Percentiles rank a stretch among this genome's conserved stretches.
Evolutionary conservation across 2,329 filamentous ascomycete species (phyloP).

Genomic region (Coniella vitis): DNA sequence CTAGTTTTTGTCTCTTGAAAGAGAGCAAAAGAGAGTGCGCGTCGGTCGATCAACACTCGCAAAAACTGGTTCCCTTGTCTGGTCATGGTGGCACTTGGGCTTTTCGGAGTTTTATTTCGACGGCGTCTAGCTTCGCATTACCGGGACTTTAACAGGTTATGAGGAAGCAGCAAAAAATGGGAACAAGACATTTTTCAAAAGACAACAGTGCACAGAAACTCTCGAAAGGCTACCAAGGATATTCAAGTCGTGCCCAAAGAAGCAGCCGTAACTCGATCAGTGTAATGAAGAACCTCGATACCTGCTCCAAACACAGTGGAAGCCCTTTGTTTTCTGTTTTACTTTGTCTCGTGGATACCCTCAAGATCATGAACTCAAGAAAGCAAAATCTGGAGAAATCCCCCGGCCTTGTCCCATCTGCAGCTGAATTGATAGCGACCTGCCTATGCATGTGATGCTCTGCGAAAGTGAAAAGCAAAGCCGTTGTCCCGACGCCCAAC

Average conservation of each 20-base stretch:
- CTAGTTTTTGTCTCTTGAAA: neutral
- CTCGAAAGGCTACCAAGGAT: too few relatives aligned
- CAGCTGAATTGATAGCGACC: neutral
- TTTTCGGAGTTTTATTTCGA: slow-evolving; percentile 35
- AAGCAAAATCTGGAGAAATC: slow-evolving; percentile 1
- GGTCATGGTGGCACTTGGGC: slow-evolving; percentile 35
- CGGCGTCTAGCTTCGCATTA: slow-evolving; percentile 37
- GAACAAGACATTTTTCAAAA: slow-evolving; percentile 12
- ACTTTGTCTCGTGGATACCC: neutral
- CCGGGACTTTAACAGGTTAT: slow-evolving; percentile 30
- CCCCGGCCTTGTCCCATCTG: slow-evolving; percentile 1
- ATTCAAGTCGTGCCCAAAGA: too few relatives aligned
- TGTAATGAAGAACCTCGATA: too few relatives aligned
- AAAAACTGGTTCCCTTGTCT: slow-evolving; percentile 21
- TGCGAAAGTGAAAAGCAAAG: slow-evolving; percentile 5
- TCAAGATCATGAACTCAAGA: neutral
- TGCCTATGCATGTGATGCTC: slow-evolving; percentile 7
- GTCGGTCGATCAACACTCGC: slow-evolving; percentile 20
- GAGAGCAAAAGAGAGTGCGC: slow-evolving; percentile 6
- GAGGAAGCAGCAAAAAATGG: slow-evolving; percentile 15
- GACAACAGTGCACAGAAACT: neutral
- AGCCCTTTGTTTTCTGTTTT: neutral
- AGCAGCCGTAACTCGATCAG: too few relatives aligned
- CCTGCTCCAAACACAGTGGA: neutral
- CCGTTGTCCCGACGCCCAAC: neutral